Percentiles rank a stretch among this genome's conserved stretches.
Conservation (phyloP, 179 eudicot genomes). For the Patellifolia procumbens region DNA sequence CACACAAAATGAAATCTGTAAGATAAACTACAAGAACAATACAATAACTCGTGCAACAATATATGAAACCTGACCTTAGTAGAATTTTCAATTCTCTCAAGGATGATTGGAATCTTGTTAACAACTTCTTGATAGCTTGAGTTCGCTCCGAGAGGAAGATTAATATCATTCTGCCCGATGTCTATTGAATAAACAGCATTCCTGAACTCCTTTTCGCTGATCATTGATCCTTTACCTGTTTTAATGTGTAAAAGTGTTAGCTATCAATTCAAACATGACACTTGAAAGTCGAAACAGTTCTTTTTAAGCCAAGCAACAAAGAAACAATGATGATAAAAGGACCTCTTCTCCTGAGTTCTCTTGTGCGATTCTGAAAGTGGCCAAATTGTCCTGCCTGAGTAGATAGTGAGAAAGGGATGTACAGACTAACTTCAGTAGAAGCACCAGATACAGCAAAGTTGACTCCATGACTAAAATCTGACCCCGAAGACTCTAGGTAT, state of each 20-base stretch:
- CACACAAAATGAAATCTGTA: neutral
- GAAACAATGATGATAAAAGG: neutral
- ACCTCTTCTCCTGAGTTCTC: conserved; percentile 37
- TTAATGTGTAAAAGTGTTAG: neutral
- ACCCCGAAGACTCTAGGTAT: too few species aligned
- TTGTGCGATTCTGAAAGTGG: too few species aligned
- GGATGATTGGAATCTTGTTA: conserved; percentile 49
- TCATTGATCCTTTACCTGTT: conserved; percentile 40
- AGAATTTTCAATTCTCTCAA: conserved; percentile 62
- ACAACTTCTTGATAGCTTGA: conserved; percentile 24
- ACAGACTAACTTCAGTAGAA: too few species aligned
- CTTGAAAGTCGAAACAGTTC: neutral
- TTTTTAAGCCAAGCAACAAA: neutral
- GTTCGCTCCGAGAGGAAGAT: too few species aligned
- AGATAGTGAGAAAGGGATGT: too few species aligned
- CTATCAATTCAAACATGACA: conserved; percentile 5
- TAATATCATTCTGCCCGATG: conserved; percentile 91
- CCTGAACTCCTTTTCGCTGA: conserved; percentile 31
- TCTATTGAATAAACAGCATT: conserved; percentile 79
- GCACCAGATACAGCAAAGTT: too few species aligned
- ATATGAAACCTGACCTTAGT: conserved; percentile 42
- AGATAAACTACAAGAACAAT: neutral
- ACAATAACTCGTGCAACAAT: neutral
- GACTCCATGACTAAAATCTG: too few species aligned
- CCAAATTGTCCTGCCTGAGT: too few species aligned